These are phyloP conservation scores for Geranium rotundifolium DNA, from an alignment of 345 rosid genomes.

Conservation along the genomic window DNA sequence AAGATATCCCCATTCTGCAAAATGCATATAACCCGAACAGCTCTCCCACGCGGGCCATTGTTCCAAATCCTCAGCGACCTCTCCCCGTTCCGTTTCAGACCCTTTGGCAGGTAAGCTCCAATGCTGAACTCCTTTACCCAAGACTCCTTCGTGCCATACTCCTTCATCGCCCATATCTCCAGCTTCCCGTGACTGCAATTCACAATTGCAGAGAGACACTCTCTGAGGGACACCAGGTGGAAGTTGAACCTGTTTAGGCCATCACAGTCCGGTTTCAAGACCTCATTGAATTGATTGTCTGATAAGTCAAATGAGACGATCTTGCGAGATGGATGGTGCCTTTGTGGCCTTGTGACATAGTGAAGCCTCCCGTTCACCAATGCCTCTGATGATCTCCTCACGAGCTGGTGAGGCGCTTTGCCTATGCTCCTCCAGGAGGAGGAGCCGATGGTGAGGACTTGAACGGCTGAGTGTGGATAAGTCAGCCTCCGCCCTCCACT, in stretches of 20 bases:
- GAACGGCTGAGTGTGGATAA: conserved; percentile 22
- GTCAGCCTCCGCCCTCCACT: conserved; percentile 11
- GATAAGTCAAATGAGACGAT: conserved; percentile 64
- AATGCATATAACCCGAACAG: conserved; percentile 7
- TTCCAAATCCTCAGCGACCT: neutral
- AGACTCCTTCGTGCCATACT: conserved; percentile 15
- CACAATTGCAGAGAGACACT: conserved; percentile 54
- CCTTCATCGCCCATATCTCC: conserved; percentile 43
- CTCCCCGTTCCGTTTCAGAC: conserved; percentile 2
- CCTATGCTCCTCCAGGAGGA: conserved; percentile 60
- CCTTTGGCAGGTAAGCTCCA: conserved; percentile 8
- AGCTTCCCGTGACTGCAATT: conserved; percentile 57
- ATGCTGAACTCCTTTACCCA: conserved; percentile 19
- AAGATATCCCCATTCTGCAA: conserved; percentile 18
- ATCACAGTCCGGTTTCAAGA: conserved; percentile 65
- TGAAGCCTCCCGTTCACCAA: conserved; percentile 69
- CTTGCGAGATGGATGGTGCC: conserved; percentile 48
- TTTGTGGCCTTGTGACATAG: conserved; percentile 53
- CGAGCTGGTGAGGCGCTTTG: conserved; percentile 42
- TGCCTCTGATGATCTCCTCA: conserved; percentile 54
- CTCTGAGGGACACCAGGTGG: conserved; percentile 42
- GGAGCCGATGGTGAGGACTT: conserved; percentile 22
- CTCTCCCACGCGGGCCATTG: neutral
- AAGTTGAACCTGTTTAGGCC: conserved; percentile 49
- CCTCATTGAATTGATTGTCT: conserved; percentile 63